These are phyloP conservation scores for Penicillium sp. DNA, from an alignment of 2,329 filamentous ascomycete genomes.

Conservation along the genomic window DNA sequence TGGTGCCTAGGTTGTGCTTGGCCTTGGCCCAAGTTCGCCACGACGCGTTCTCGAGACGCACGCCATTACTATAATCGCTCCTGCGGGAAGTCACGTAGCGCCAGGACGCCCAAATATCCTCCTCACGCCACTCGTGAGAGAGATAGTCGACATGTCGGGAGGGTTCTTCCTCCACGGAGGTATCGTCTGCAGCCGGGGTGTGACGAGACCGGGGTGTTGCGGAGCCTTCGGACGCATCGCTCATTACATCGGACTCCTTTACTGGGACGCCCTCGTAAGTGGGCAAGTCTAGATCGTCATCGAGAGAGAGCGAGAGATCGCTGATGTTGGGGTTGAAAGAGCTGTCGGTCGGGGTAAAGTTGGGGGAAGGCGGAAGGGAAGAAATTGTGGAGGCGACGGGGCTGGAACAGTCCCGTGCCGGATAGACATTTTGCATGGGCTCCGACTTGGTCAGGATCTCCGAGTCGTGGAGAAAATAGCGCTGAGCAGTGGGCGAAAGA, in stretches of 20 bases:
- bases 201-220: conserved; percentile 57
- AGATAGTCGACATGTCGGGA: conserved; percentile 93
- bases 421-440: conserved; percentile 28
- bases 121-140: conserved; percentile 88
- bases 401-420: conserved; percentile 23
- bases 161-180: conserved; percentile 68
- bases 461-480: conserved; percentile 31
- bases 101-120: conserved; percentile 98
- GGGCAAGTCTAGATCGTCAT: conserved; percentile 44
- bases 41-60: conserved; percentile 87
- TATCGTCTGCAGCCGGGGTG: conserved; percentile 73
- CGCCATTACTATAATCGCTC: conserved; percentile 75
- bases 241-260: conserved; percentile 34
- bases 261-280: conserved; percentile 47
- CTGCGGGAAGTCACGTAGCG: conserved; percentile 82
- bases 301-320: conserved; percentile 40
- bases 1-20: conserved; percentile 80
- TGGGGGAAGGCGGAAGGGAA: conserved; percentile 39
- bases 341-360: conserved; percentile 30
- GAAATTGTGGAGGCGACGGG: conserved; percentile 33
- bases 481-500: conserved; percentile 30
- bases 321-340: conserved; percentile 40
- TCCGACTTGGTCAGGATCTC: conserved; percentile 22
- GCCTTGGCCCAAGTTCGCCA: conserved; percentile 97
- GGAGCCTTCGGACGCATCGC: conserved; percentile 22